Base-by-base conservation (phyloP, 768 basidiomycete genomes). In the Pleurotus tuber-regium region DNA sequence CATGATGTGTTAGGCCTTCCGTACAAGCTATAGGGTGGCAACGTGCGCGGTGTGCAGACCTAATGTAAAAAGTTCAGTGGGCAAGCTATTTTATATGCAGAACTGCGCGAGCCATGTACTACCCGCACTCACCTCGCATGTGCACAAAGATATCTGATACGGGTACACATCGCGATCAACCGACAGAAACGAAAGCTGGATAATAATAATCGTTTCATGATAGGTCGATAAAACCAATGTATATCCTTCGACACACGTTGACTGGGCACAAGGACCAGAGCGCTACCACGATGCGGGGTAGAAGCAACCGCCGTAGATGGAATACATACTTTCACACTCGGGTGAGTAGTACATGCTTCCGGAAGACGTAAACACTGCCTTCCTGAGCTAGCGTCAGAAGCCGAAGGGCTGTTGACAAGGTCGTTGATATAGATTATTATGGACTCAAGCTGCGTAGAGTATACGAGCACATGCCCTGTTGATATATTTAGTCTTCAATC, bases 291-390 rank as follows among this genome's bases (percentile, higher is more conserved):
- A 31, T 28, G 18, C 16, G 24, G 14, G 21, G 46, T 33, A 19
- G 46, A 48, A 48, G 46, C 46, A 18, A 33, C n/a, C 11, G 19
- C 19, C 25, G 35, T 38, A 38, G 35, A 16, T 38, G 35, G 35
- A 38, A 38, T n/a, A n/a, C n/a, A 38, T 38, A 38, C 21, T n/a
- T 38, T 38, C n/a, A n/a, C n/a, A n/a, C n/a, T n/a, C n/a, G n/a
- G n/a, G n/a, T n/a, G n/a, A n/a, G n/a, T n/a, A n/a, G n/a, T n/a
- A n/a, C n/a, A n/a, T n/a, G n/a, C n/a, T n/a, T n/a, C n/a, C n/a
- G n/a, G n/a, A n/a, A n/a, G n/a, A n/a, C n/a, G n/a, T n/a, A n/a
- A n/a, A n/a, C n/a, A n/a, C n/a, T n/a, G n/a, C n/a, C n/a, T n/a
- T n/a, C n/a, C n/a, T n/a, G n/a, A n/a, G n/a, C n/a, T n/a, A n/a